Evolutionary conservation across 352 stramenopile genomes (phyloP).

Genomic region (Phytopythium cucurbitacearum): DNA sequence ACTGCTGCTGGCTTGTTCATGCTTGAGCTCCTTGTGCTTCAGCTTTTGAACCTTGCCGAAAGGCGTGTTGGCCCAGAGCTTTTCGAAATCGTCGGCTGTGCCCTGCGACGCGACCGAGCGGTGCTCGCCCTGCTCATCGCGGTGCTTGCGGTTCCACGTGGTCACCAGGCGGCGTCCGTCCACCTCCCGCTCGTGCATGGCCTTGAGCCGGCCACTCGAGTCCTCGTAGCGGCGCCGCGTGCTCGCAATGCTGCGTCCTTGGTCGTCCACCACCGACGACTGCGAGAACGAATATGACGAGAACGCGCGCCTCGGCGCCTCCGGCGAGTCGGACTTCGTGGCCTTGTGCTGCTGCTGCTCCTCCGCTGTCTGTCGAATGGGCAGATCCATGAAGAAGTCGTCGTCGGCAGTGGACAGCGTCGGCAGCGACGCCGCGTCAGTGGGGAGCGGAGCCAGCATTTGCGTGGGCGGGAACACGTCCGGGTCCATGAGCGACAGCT

Average conservation of each 20-base stretch:
- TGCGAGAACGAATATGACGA: constrained; percentile 78
- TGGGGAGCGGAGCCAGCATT: constrained; percentile 12
- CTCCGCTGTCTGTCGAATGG: constrained; percentile 20
- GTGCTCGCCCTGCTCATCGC: constrained; percentile 64
- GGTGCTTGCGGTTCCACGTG: constrained; percentile 68
- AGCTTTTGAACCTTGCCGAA: constrained; percentile 67
- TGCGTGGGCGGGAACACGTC: constrained; percentile 33
- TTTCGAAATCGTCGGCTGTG: constrained; percentile 65
- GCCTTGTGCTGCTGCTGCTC: constrained; percentile 25
- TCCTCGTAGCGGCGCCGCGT: constrained; percentile 82
- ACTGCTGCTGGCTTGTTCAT: constrained; percentile 1
- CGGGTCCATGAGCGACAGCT: constrained; percentile 82
- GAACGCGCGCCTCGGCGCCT: constrained; percentile 39
- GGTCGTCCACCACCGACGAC: constrained; percentile 66
- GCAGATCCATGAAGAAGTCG: constrained; percentile 82
- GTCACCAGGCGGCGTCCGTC: constrained; percentile 56
- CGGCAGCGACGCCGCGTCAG: constrained; percentile 29
- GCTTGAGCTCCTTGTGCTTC: constrained; percentile 51
- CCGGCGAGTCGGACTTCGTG: constrained; percentile 12
- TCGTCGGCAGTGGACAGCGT: constrained; percentile 39
- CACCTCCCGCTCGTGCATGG: constrained; percentile 74
- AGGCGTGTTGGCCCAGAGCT: constrained; percentile 61
- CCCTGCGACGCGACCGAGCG: constrained; percentile 52
- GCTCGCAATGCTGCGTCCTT: constrained; percentile 56
- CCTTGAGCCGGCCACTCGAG: constrained; percentile 75